Evolutionary conservation across 768 basidiomycete genomes (phyloP).

Genomic region (Phylloporus sp.): DNA sequence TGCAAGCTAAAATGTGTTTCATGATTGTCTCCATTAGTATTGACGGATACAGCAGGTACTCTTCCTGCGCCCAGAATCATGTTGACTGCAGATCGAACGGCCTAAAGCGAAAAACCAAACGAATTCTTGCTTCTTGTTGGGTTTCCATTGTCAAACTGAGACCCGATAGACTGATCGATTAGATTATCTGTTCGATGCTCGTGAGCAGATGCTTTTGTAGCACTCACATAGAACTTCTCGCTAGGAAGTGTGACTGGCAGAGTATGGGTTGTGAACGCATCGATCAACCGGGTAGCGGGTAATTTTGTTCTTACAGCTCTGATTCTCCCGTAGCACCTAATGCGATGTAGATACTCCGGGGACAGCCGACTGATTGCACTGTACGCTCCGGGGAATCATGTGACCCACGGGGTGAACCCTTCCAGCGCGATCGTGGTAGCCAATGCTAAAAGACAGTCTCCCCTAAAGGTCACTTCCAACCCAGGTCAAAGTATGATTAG

Average conservation of each 20-base stretch:
- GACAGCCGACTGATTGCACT: conserved; percentile 57
- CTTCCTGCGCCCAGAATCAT: conserved; percentile 48
- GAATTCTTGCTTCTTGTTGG: conserved; percentile 59
- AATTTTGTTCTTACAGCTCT: conserved; percentile 47
- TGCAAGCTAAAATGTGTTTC: conserved; percentile 36
- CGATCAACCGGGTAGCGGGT: conserved; percentile 58
- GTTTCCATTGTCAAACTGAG: conserved; percentile 49
- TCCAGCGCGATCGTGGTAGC: conserved; percentile 46
- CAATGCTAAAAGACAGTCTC: conserved; percentile 40
- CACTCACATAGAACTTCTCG: conserved; percentile 45
- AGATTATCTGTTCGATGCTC: conserved; percentile 43
- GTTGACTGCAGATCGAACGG: conserved; percentile 49
- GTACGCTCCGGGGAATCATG: conserved; percentile 58
- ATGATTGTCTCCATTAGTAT: conserved; percentile 8
- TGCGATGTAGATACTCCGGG: conserved; percentile 61
- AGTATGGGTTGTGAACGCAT: conserved; percentile 64
- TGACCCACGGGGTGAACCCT: conserved; percentile 56
- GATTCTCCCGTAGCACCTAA: conserved; percentile 54
- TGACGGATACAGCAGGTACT: conserved; percentile 49
- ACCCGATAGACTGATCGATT: conserved; percentile 57
- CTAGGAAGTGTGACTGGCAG: conserved; percentile 61
- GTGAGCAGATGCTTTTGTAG: background rate
- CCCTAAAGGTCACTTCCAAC: conserved; percentile 53
- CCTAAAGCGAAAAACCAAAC: conserved; percentile 70
- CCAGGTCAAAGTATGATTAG: conserved; percentile 51